Conservation (phyloP, 768 basidiomycete genomes). For the Pulveroboletus sp. region DNA sequence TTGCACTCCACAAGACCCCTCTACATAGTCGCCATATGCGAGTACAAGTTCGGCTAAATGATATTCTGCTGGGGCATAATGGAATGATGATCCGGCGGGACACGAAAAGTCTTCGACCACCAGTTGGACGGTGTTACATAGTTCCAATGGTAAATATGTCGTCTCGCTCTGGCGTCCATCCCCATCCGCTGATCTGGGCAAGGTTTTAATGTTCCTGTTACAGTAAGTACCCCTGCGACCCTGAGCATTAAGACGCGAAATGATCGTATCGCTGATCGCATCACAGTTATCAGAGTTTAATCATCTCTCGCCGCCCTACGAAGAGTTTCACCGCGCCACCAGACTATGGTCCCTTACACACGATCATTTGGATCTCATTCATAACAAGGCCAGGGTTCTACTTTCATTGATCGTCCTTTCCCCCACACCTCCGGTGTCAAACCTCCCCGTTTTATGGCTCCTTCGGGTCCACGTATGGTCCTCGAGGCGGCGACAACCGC, state of each 20-base stretch:
- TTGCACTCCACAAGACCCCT: background rate
- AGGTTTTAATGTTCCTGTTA: background rate
- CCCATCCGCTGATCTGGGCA: background rate
- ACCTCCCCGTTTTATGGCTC: slow-evolving; percentile 3
- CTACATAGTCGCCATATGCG: background rate
- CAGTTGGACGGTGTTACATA: background rate
- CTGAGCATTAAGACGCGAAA: slow-evolving; percentile 9
- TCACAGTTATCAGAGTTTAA: slow-evolving; percentile 21
- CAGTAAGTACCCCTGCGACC: slow-evolving; percentile 1
- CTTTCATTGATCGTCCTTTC: slow-evolving; percentile 11
- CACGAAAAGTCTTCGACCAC: background rate
- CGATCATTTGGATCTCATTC: slow-evolving; percentile 23
- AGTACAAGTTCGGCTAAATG: background rate
- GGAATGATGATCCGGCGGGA: background rate
- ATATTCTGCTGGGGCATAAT: background rate
- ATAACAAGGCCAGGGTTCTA: slow-evolving; percentile 10
- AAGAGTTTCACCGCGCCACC: slow-evolving; percentile 1
- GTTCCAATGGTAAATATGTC: too few relatives aligned
- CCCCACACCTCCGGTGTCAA: slow-evolving; percentile 9
- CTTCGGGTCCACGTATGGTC: background rate
- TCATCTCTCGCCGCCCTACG: slow-evolving; percentile 7
- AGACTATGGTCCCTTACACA: slow-evolving; percentile 13
- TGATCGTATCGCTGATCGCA: slow-evolving; percentile 5
- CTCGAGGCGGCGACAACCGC: slow-evolving; percentile 5
- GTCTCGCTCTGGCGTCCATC: too few relatives aligned